Conservation (phyloP, 192 early-diverging fungal species). For the Chytriomyces hyalinus region DNA sequence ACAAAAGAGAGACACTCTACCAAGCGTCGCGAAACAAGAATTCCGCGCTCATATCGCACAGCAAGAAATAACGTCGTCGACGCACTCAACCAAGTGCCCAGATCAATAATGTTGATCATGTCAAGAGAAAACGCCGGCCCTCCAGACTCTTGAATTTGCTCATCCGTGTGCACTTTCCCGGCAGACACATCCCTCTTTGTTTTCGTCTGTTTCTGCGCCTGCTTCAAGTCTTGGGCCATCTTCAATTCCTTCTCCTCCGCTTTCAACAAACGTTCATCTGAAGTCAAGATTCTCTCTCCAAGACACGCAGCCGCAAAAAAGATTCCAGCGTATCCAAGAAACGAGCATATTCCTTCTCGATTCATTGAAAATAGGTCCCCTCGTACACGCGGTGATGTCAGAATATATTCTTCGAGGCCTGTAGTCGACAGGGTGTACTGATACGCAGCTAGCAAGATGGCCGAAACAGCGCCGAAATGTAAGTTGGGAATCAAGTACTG, state of each 20-base stretch:
- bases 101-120: constrained; percentile 41
- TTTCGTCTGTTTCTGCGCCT: neutral
- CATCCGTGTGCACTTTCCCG: neutral
- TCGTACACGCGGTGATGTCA: constrained; percentile 69
- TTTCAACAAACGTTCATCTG: constrained; percentile 17
- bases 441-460: constrained; percentile 54
- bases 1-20: neutral
- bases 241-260: constrained; percentile 21
- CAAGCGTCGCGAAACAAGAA: constrained; percentile 73
- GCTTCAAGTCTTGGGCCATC: neutral
- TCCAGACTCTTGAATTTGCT: constrained; percentile 13
- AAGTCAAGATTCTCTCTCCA: constrained; percentile 66
- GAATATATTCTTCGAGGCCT: constrained; percentile 62
- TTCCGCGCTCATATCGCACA: constrained; percentile 56
- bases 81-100: constrained; percentile 50
- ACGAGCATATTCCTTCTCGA: constrained; percentile 87
- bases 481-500: constrained; percentile 52
- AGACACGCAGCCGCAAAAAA: constrained; percentile 79
- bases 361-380: constrained; percentile 77
- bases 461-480: constrained; percentile 61
- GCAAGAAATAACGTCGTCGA: constrained; percentile 54
- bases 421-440: neutral
- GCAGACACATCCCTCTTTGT: neutral
- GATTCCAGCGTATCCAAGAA: constrained; percentile 82
- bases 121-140: constrained; percentile 49